Conservation (phyloP, 306 rosid species). For the Quercus gilva region DNA sequence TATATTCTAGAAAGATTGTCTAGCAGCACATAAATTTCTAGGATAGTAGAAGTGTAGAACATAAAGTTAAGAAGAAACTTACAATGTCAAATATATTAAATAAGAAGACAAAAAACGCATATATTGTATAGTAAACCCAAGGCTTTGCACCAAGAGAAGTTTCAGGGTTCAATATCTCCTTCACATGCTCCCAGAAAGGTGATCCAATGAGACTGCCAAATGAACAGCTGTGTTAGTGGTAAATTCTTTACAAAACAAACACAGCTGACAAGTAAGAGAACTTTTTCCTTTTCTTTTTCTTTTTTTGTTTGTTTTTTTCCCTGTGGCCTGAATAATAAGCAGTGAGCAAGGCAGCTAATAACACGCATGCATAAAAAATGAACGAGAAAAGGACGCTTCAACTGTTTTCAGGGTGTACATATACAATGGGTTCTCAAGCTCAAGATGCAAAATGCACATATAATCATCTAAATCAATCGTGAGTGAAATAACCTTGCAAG, state of each 20-base stretch:
- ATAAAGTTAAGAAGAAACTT: conserved; percentile 43
- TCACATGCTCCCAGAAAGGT: conserved; percentile 80
- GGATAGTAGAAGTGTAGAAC: neutral
- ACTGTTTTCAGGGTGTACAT: neutral
- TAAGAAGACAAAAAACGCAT: conserved; percentile 88
- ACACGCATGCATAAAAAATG: conserved; percentile 13
- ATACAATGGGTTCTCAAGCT: conserved; percentile 7
- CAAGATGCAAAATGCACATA: neutral
- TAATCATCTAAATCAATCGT: neutral
- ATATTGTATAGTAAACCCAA: conserved; percentile 89
- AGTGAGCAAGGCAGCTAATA: conserved; percentile 11
- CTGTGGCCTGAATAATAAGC: neutral
- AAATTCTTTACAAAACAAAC: conserved; percentile 15
- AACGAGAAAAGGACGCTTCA: conserved; percentile 6
- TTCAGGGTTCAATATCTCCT: conserved; percentile 91
- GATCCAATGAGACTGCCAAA: conserved; percentile 79
- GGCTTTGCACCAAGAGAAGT: conserved; percentile 85
- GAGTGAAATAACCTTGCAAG: conserved; percentile 61
- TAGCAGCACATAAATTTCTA: conserved; percentile 11
- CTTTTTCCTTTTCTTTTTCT: neutral
- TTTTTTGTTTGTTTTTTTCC: neutral
- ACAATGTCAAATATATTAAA: conserved; percentile 97
- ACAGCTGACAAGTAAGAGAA: neutral
- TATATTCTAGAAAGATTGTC: neutral
- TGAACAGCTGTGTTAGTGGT: conserved; percentile 14